Percentiles rank a stretch among this genome's conserved stretches.
These are phyloP conservation scores for Nemophila menziesii DNA, from an alignment of 257 asterid species.

Conservation along the genomic window DNA sequence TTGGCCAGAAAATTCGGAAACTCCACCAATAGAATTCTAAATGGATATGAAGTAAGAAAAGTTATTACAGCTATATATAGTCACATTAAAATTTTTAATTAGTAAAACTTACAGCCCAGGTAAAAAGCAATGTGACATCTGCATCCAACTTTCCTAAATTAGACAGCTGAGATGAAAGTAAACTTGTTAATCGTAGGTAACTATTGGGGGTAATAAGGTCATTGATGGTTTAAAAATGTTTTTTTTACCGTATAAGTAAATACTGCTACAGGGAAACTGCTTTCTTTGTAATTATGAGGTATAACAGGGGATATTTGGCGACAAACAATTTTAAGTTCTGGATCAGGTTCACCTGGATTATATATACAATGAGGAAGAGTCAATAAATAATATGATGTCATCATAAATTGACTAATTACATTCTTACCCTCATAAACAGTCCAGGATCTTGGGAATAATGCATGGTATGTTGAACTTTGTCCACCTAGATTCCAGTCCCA, in stretches of 20 bases:
- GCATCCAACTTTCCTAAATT: slow-evolving; percentile 65
- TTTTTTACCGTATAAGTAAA: slow-evolving; percentile 67
- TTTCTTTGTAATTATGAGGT: slow-evolving; percentile 90
- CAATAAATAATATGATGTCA: slow-evolving; percentile 12
- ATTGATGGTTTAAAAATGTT: slow-evolving; percentile 8
- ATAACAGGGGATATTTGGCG: slow-evolving; percentile 92
- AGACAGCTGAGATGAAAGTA: slow-evolving; percentile 46
- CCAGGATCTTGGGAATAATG: slow-evolving; percentile 96
- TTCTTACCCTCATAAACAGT: slow-evolving; percentile 77
- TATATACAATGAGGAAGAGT: slow-evolving; percentile 8
- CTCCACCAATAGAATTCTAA: slow-evolving; percentile 96
- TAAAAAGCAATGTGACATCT: slow-evolving; percentile 77
- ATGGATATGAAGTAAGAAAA: slow-evolving; percentile 13
- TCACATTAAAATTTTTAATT: background rate
- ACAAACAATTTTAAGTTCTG: slow-evolving; percentile 66
- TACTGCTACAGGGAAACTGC: slow-evolving; percentile 84
- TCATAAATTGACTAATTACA: slow-evolving; percentile 12
- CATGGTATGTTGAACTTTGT: slow-evolving; percentile 71
- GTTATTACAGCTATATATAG: background rate
- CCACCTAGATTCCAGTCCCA: slow-evolving; percentile 97
- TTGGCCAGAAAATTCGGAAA: slow-evolving; percentile 73
- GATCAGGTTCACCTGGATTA: slow-evolving; percentile 92
- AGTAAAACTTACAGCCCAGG: slow-evolving; percentile 74
- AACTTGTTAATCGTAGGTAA: slow-evolving; percentile 14
- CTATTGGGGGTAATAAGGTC: slow-evolving; percentile 1